Conservation (phyloP, 495 filamentous ascomycete genomes). For the Aspergillus funiculosus region DNA sequence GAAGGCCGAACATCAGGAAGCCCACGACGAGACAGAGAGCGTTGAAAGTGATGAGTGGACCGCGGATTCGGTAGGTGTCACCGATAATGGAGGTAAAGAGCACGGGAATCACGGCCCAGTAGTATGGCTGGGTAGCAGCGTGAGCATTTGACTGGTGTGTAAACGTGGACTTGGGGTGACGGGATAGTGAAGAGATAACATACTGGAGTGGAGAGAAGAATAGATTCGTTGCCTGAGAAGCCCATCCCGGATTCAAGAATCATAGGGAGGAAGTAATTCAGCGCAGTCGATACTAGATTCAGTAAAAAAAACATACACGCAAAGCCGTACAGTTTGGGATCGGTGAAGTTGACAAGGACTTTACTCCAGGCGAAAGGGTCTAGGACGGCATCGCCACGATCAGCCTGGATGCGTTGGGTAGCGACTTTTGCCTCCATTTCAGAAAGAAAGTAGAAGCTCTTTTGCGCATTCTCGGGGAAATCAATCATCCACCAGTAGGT, state of each 20-base stretch:
- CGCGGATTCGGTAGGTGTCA: conserved; percentile 59
- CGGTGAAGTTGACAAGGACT: conserved; percentile 54
- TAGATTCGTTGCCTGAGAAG: conserved; percentile 58
- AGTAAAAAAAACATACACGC: conserved; percentile 66
- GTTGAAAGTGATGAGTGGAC: conserved; percentile 69
- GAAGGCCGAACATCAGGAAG: conserved; percentile 69
- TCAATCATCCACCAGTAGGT: conserved; percentile 79
- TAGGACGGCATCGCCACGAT: conserved; percentile 59
- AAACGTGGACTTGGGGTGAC: background rate
- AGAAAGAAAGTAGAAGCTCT: conserved; percentile 59
- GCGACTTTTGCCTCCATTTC: conserved; percentile 52
- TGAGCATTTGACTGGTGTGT: conserved; percentile 6
- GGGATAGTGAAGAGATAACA: conserved; percentile 6
- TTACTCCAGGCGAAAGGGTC: conserved; percentile 56
- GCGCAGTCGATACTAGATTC: conserved; percentile 62
- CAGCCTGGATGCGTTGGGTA: conserved; percentile 51
- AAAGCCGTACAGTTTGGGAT: conserved; percentile 70
- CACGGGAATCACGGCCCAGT: conserved; percentile 67
- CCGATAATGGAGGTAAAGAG: conserved; percentile 62
- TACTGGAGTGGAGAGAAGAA: conserved; percentile 64
- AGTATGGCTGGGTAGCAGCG: conserved; percentile 50
- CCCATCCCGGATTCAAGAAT: conserved; percentile 69
- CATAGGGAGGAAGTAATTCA: conserved; percentile 67
- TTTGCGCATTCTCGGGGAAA: conserved; percentile 63
- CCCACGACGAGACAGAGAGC: conserved; percentile 62